These are phyloP conservation scores for Madurella fahalii DNA, from an alignment of 2,329 filamentous ascomycete genomes.

Conservation along the genomic window DNA sequence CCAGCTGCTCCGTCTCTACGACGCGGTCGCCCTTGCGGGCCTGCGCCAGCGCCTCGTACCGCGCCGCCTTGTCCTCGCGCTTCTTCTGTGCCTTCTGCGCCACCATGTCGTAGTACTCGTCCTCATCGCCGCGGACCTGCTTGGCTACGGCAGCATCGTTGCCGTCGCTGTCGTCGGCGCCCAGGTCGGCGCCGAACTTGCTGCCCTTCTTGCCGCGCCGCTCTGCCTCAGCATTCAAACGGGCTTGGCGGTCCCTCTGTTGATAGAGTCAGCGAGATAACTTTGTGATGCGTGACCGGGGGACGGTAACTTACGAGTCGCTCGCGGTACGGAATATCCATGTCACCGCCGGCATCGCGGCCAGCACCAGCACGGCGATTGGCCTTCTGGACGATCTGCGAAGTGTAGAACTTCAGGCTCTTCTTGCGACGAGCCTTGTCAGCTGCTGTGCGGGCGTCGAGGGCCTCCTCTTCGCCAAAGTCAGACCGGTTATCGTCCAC, in stretches of 20 bases:
- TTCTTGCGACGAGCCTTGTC: constrained; percentile 90
- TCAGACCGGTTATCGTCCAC: constrained; percentile 67
- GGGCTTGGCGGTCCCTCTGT: constrained; percentile 70
- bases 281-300: neutral
- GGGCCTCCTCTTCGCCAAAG: constrained; percentile 82
- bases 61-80: constrained; percentile 65
- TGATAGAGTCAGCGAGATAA: constrained; percentile 4
- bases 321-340: constrained; percentile 83
- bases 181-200: constrained; percentile 62
- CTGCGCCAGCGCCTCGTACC: constrained; percentile 51
- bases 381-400: constrained; percentile 91
- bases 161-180: constrained; percentile 62
- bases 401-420: constrained; percentile 94
- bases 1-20: constrained; percentile 64
- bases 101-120: constrained; percentile 88
- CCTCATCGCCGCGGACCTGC: constrained; percentile 51
- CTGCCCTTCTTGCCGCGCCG: constrained; percentile 67
- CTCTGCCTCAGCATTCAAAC: constrained; percentile 85
- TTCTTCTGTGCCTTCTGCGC: constrained; percentile 66
- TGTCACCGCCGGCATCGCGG: constrained; percentile 71
- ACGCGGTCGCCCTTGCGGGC: constrained; percentile 62
- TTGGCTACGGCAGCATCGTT: constrained; percentile 55
- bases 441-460: constrained; percentile 73
- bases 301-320: constrained; percentile 48
- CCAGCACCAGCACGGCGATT: constrained; percentile 75